phyloP scores from a whole-genome alignment of 768 basidiomycete genomes.

The Coprinopsis sp. region DNA sequence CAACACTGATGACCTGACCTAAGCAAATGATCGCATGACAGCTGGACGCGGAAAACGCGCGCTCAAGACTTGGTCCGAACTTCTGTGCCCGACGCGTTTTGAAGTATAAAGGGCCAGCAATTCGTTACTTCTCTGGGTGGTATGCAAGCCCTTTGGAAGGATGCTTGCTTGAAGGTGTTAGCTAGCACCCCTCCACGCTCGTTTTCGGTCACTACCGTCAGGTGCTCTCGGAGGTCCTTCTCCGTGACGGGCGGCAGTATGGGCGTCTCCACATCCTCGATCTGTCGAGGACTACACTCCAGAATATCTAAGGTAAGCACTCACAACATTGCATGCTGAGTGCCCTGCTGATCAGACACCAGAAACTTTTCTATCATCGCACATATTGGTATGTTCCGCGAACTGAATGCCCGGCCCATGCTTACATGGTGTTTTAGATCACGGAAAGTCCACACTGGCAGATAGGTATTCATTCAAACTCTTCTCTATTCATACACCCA shows the following conservation, averaged over 20 bases:
- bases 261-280: constrained; percentile 30
- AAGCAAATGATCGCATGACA: too few species aligned
- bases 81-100: too few species aligned
- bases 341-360: constrained; percentile 5
- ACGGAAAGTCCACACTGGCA: constrained; percentile 93
- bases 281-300: constrained; percentile 61
- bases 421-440: constrained; percentile 46
- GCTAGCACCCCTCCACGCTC: not conserved
- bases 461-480: constrained; percentile 54
- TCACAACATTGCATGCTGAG: not conserved
- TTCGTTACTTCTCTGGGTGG: too few species aligned
- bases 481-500: constrained; percentile 5
- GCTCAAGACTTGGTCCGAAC: too few species aligned
- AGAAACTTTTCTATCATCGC: constrained; percentile 97
- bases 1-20: too few species aligned
- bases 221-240: constrained; percentile 1
- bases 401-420: not conserved
- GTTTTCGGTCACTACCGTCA: not conserved
- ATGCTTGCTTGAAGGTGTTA: constrained; percentile 22
- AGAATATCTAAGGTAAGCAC: constrained; percentile 58
- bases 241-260: constrained; percentile 20
- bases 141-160: constrained; percentile 25
- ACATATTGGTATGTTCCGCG: constrained; percentile 64
- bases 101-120: too few species aligned
- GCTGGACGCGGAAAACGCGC: too few species aligned